phyloP scores from a whole-genome alignment of 2,329 filamentous ascomycete species.

The Aplosporella prunicola region DNA sequence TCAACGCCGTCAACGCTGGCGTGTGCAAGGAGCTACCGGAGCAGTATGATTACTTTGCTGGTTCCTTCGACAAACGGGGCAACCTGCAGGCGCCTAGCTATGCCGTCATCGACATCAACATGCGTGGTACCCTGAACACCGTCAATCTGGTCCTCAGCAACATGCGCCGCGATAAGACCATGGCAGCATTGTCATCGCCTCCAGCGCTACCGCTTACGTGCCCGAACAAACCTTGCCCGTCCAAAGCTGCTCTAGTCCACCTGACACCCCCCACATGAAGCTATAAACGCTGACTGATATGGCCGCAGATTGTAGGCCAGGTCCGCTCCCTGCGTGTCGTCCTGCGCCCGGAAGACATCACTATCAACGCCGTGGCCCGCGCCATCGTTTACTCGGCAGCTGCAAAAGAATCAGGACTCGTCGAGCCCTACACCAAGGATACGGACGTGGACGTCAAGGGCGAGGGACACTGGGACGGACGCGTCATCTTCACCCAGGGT shows the following conservation, averaged over 20 bases:
- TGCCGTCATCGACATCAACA: conserved; percentile 27
- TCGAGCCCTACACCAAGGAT: conserved; percentile 31
- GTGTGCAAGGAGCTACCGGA: conserved; percentile 28
- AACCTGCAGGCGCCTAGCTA: conserved; percentile 21
- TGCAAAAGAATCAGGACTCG: conserved; percentile 22
- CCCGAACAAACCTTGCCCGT: conserved; percentile 30
- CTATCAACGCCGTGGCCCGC: conserved; percentile 33
- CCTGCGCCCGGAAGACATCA: conserved; percentile 19
- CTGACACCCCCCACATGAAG: too few species aligned
- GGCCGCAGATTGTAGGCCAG: conserved; percentile 21
- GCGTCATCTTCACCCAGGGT: conserved; percentile 27
- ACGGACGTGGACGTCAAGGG: conserved; percentile 9
- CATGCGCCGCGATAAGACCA: conserved; percentile 17
- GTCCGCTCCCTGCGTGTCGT: conserved; percentile 25
- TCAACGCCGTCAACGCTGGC: conserved; percentile 24
- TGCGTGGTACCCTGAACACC: conserved; percentile 23
- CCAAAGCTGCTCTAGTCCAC: too few species aligned
- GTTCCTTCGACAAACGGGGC: conserved; percentile 21
- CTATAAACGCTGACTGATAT: too few species aligned
- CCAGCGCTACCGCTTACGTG: conserved; percentile 29
- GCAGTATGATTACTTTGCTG: conserved; percentile 23
- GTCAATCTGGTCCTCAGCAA: conserved; percentile 24
- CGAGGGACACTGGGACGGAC: conserved; percentile 26
- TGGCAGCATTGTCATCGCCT: conserved; percentile 32
- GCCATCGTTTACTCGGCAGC: conserved; percentile 29